Evolutionary conservation across 257 asterid species (phyloP), one percentile per base, ranked within the genome.

Genomic region (Oldenlandia corymbosa): DNA sequence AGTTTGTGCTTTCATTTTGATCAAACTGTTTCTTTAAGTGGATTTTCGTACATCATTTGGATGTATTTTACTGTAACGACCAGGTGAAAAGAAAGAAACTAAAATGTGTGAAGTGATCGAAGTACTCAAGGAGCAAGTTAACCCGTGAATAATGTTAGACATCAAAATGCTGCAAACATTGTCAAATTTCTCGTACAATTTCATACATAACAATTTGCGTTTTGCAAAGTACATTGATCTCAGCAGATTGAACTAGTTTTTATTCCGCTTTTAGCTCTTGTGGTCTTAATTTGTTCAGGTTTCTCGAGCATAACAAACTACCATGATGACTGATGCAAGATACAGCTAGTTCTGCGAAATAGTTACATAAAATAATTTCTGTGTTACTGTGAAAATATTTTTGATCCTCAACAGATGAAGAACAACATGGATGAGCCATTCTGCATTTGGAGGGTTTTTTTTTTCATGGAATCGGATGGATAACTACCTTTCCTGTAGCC

Each of bases 401-500:
- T 61, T 36, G 16, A 36, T 50, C 68, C 60, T 63, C 32, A 49
- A 3, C 21, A 23, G 9, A 9, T 3, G 39, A 34, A 3, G 4
- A 3, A 4, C 39, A 3, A 4, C 39, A 34, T 34, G 39, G 27
- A 14, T 6, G 23, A 27, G 17, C 6, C n/a, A n/a, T n/a, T 24
- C 47, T 49, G 17, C 41, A 4, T 37, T 9, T 55, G 61, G 9
- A 37, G 23, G 3, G 14, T 5, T 18, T 62, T 30, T 43, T 59
- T 13, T 27, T 52, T 88, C 84, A 89, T 71, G 93, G 94, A 70
- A 92, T 81, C 5, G 99, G 99, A 67, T 76, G 62, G 50, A 91
- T 71, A 50, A 88, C 94, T 58, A 91, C 93, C 60, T 91, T 91
- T 1, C 98, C 96, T 10, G 86, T 71, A 41, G 96, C 95, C 16